These are phyloP conservation scores for Cyberlindnera xishuangbannaensis DNA, from an alignment of 805 yeast genomes.

Conservation along the genomic window DNA sequence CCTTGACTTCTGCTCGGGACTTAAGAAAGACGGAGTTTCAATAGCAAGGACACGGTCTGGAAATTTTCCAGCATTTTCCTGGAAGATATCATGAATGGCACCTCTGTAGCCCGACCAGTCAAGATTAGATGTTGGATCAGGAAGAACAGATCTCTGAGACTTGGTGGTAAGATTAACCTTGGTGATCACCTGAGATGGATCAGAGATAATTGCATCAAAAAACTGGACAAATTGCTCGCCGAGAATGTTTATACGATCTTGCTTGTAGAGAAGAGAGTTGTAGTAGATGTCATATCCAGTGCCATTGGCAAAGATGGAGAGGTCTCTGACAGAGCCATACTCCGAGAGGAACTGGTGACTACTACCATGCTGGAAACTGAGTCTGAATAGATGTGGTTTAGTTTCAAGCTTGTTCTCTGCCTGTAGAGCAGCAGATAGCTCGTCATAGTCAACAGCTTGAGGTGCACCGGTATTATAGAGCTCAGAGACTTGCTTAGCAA, in stretches of 20 bases:
- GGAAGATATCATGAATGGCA: constrained; percentile 93
- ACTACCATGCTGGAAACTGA: constrained; percentile 47
- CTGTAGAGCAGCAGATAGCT: constrained; percentile 49
- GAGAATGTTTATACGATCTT: constrained; percentile 60
- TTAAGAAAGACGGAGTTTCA: constrained; percentile 73
- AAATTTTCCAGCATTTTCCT: constrained; percentile 72
- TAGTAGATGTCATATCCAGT: constrained; percentile 45
- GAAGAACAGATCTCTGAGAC: constrained; percentile 57
- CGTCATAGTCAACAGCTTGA: constrained; percentile 44
- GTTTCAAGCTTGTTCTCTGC: constrained; percentile 43
- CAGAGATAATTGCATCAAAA: constrained; percentile 30
- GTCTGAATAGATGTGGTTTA: constrained; percentile 54
- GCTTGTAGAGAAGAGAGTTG: constrained; percentile 70
- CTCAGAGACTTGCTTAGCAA: constrained; percentile 40
- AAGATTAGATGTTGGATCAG: constrained; percentile 81
- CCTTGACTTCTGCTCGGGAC: constrained; percentile 49
- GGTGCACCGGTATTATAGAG: constrained; percentile 31
- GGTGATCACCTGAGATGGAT: constrained; percentile 44
- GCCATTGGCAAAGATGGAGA: constrained; percentile 46
- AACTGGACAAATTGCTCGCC: constrained; percentile 70
- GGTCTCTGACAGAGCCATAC: constrained; percentile 54
- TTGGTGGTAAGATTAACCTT: constrained; percentile 62
- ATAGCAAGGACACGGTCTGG: constrained; percentile 91
- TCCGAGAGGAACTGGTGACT: constrained; percentile 22
- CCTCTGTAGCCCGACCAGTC: constrained; percentile 93